Base-by-base conservation (phyloP, 352 stramenopile genomes). In the Phytophthora meadii region DNA sequence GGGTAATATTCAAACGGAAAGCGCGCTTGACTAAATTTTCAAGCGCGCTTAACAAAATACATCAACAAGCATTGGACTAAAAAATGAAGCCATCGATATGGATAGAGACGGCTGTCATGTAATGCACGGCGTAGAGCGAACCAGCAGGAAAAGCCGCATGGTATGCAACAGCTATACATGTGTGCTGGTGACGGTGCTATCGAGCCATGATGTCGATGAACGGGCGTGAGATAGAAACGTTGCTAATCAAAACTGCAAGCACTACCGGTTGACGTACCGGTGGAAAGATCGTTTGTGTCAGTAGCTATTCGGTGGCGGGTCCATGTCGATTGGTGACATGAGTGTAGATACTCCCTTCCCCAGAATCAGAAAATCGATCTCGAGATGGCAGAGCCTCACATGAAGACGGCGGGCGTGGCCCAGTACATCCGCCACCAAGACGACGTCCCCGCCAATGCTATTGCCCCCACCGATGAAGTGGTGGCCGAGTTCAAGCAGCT, bases 351-450 rank as follows among this genome's bases (percentile, higher is more conserved):
- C 17, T 32, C 50, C 46, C 22, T 34, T 27, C 62, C 22, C 34
- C 25, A 54, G 27, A 54, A 52, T 24, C 41, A 65, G 30, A 51
- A 51, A 50, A 19, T 22, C 22, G 22, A 34, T n/a, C 19, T 19
- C 4, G 2, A 3, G 27, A 95, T 93, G 84, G 72, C 85, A 0
- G 87, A 95, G 57, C 87, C 87, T 44, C 88, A 96, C 59, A 81
- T 93, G 66, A 94, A 96, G 84, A 96, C 88, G 11, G 88, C 84
- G 50, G 88, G 88, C 65, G 83, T 94, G 46, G 71, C 84, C 54
- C 72, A 82, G 63, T 91, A 80, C 68, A 86, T 92, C 27, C 84
- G 82, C 50, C 81, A 92, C 64, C 81, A 91, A 54, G 81, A 90
- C 17, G 88, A 92, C 56, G 81, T 92, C 11, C 74, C 83, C 1